These are phyloP conservation scores for Boletus sp. DNA, from an alignment of 768 basidiomycete genomes.

Conservation along the genomic window DNA sequence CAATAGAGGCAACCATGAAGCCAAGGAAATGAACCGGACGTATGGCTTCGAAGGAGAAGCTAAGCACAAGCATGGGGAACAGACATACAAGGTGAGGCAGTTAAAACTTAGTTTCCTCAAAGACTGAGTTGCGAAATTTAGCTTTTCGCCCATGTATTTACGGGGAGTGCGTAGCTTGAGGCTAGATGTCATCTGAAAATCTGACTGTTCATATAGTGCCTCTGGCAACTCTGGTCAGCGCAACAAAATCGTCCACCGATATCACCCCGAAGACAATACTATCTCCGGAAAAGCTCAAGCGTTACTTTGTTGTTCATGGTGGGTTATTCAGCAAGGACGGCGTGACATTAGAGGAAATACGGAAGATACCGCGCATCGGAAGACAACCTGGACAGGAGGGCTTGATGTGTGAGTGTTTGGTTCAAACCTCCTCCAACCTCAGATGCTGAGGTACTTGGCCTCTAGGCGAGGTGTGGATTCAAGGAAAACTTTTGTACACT, in stretches of 20 bases:
- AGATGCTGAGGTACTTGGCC: slow-evolving; percentile 7
- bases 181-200: neutral
- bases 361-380: slow-evolving; percentile 82
- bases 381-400: slow-evolving; percentile 93
- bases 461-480: slow-evolving; percentile 57
- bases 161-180: slow-evolving; percentile 54
- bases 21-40: slow-evolving; percentile 93
- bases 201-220: slow-evolving; percentile 58
- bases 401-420: slow-evolving; percentile 75
- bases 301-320: slow-evolving; percentile 95
- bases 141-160: slow-evolving; percentile 94
- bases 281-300: slow-evolving; percentile 75
- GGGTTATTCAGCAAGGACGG: slow-evolving; percentile 94
- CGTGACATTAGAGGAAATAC: slow-evolving; percentile 91
- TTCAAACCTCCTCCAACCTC: neutral
- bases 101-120: neutral
- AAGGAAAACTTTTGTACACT: neutral
- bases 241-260: slow-evolving; percentile 54
- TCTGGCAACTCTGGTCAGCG: slow-evolving; percentile 78
- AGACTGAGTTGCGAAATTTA: slow-evolving; percentile 28
- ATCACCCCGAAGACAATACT: slow-evolving; percentile 56
- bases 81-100: slow-evolving; percentile 75
- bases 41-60: slow-evolving; percentile 96
- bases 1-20: slow-evolving; percentile 96
- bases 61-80: slow-evolving; percentile 94